These are phyloP conservation scores for Agrocybe chaxingu DNA, from an alignment of 768 basidiomycete species.

Conservation along the genomic window DNA sequence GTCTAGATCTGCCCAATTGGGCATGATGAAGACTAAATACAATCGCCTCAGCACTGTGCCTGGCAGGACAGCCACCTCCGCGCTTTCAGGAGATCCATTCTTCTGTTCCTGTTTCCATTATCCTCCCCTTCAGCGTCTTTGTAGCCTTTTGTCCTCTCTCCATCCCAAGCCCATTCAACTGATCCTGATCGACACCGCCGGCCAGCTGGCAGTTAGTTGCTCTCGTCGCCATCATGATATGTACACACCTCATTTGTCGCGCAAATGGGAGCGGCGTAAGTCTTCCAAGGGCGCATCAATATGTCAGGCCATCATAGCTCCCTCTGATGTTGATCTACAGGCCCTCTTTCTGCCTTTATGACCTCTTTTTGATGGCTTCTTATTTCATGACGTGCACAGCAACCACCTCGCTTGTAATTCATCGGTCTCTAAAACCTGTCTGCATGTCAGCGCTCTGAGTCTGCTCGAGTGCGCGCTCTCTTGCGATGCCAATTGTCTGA, in stretches of 20 bases:
- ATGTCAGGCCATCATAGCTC: conserved; percentile 7
- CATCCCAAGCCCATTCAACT: conserved; percentile 6
- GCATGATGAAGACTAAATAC: conserved; percentile 22
- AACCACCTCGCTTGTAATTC: conserved; percentile 5
- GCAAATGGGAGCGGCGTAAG: not conserved
- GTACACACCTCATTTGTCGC: not conserved
- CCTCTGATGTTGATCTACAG: conserved; percentile 8
- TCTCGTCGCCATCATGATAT: conserved; percentile 4
- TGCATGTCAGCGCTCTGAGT: too few relatives aligned
- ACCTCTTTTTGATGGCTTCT: conserved; percentile 5
- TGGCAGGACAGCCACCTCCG: conserved; percentile 36
- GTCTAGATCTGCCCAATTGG: conserved; percentile 15
- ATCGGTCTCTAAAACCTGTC: too few relatives aligned
- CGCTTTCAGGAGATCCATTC: conserved; percentile 30
- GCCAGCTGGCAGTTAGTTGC: not conserved
- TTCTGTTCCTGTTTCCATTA: conserved; percentile 16
- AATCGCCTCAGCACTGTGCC: conserved; percentile 13
- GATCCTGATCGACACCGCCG: not conserved
- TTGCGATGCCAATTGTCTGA: too few relatives aligned
- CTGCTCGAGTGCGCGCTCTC: too few relatives aligned
- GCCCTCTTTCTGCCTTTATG: conserved; percentile 3
- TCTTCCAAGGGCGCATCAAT: conserved; percentile 9
- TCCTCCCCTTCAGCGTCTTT: conserved; percentile 3
- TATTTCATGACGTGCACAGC: conserved; percentile 17
- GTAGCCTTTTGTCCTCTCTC: not conserved